Evolutionary conservation across 495 filamentous ascomycete species (phyloP).

Genomic region (Ascobolus immersus): DNA sequence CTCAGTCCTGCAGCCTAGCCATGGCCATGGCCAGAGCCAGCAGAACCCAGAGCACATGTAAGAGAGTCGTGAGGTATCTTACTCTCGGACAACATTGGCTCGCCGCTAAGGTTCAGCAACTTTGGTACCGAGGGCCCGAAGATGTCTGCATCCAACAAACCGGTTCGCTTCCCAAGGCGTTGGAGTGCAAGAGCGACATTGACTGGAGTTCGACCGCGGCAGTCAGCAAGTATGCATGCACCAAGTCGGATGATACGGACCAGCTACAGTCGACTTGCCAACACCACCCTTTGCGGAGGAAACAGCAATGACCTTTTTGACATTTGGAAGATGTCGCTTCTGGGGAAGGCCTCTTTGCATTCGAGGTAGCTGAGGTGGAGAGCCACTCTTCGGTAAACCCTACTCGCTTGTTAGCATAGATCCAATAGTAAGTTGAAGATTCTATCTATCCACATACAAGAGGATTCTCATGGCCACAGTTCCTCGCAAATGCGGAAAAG

Average conservation of each 20-base stretch:
- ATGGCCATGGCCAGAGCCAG: too few species aligned
- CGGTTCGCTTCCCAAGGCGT: slow-evolving; percentile 47
- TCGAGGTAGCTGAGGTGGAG: slow-evolving; percentile 43
- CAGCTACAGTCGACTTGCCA: slow-evolving; percentile 81
- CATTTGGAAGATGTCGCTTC: slow-evolving; percentile 50
- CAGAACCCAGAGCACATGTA: too few species aligned
- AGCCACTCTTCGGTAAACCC: slow-evolving; percentile 61
- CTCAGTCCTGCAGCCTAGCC: too few species aligned
- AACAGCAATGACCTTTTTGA: slow-evolving; percentile 69
- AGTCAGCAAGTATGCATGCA: slow-evolving; percentile 1
- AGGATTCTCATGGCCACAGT: too few species aligned
- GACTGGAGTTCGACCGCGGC: slow-evolving; percentile 25
- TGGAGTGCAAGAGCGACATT: slow-evolving; percentile 76
- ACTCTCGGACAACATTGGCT: slow-evolving; percentile 44
- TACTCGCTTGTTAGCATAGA: slow-evolving; percentile 15
- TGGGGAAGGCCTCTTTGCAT: slow-evolving; percentile 66
- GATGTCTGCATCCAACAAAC: slow-evolving; percentile 85
- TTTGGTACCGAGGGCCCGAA: slow-evolving; percentile 91
- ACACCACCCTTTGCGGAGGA: slow-evolving; percentile 94
- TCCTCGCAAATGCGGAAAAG: too few species aligned
- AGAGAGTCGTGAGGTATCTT: too few species aligned
- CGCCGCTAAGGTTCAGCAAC: slow-evolving; percentile 44
- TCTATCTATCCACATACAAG: too few species aligned
- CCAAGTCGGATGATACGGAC: slow-evolving; percentile 17
- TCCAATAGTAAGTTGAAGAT: slow-evolving; percentile 3